Conservation (phyloP, 345 rosid genomes). For the Erysimum cheiranthoides region DNA sequence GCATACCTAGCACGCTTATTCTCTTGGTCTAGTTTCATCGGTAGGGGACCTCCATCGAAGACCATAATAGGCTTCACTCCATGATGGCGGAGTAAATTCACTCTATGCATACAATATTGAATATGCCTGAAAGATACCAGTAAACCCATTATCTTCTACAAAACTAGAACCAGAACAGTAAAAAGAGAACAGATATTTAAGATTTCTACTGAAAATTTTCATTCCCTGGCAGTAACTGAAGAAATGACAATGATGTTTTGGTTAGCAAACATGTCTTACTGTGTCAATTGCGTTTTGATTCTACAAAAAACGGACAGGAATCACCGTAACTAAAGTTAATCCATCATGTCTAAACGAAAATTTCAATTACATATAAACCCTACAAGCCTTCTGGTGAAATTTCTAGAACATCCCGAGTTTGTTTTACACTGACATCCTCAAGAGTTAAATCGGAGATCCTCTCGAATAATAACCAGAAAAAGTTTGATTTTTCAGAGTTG, state of each 20-base stretch:
- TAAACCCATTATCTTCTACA: constrained; percentile 22
- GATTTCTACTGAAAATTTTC: background rate
- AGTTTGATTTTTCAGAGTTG: constrained; percentile 1
- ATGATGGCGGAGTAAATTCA: constrained; percentile 82
- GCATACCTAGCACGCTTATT: constrained; percentile 92
- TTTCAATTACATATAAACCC: background rate
- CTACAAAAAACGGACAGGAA: background rate
- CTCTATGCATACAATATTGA: constrained; percentile 93
- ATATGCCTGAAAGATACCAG: constrained; percentile 68
- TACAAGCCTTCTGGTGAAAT: background rate
- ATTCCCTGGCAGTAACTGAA: background rate
- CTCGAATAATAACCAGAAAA: background rate
- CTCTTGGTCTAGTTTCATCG: constrained; percentile 97
- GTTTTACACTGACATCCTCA: background rate
- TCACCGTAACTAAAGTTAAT: background rate
- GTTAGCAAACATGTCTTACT: background rate
- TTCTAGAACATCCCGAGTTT: constrained; percentile 6
- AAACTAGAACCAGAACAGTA: constrained; percentile 33
- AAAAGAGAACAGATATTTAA: constrained; percentile 13
- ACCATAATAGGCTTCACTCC: constrained; percentile 87
- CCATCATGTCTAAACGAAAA: background rate
- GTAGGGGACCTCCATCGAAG: constrained; percentile 92
- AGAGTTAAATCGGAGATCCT: constrained; percentile 4
- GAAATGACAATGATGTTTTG: background rate
- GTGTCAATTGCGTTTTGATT: background rate